Conservation (phyloP, 345 rosid species). For the Arabidopsis thaliana region DNA sequence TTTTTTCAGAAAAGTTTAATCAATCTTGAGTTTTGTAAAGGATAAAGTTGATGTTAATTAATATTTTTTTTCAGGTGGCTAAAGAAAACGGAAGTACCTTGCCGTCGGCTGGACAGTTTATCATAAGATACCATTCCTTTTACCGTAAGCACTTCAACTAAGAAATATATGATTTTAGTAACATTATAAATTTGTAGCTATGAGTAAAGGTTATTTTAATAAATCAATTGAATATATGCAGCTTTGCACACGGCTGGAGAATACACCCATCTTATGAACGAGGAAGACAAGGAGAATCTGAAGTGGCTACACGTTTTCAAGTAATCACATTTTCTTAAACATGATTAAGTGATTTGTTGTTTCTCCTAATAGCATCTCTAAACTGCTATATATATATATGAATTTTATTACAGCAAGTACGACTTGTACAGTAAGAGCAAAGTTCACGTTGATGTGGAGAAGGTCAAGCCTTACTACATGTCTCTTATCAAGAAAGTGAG, state of each 20-base stretch:
- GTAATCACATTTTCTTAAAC: constrained; percentile 42
- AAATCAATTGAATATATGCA: constrained; percentile 22
- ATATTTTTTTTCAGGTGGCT: constrained; percentile 36
- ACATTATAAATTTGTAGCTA: neutral
- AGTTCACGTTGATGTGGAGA: constrained; percentile 60
- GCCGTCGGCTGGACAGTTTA: constrained; percentile 61
- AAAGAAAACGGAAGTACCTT: constrained; percentile 64
- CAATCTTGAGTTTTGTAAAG: neutral
- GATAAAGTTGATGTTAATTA: neutral
- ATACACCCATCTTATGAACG: constrained; percentile 60
- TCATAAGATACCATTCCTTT: constrained; percentile 67
- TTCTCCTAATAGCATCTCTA: neutral
- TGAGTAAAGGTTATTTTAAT: neutral
- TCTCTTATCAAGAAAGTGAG: constrained; percentile 64
- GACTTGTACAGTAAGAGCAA: constrained; percentile 76
- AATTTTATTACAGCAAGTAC: constrained; percentile 57
- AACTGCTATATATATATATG: neutral
- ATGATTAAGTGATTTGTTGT: neutral
- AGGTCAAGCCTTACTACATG: constrained; percentile 66
- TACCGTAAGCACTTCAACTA: constrained; percentile 49
- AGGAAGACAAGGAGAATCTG: constrained; percentile 56
- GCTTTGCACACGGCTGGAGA: constrained; percentile 64
- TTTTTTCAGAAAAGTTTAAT: neutral
- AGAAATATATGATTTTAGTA: neutral
- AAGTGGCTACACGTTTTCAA: constrained; percentile 73